These are phyloP conservation scores for Lipomyces japonicus DNA, from an alignment of 805 yeast species.

Conservation along the genomic window DNA sequence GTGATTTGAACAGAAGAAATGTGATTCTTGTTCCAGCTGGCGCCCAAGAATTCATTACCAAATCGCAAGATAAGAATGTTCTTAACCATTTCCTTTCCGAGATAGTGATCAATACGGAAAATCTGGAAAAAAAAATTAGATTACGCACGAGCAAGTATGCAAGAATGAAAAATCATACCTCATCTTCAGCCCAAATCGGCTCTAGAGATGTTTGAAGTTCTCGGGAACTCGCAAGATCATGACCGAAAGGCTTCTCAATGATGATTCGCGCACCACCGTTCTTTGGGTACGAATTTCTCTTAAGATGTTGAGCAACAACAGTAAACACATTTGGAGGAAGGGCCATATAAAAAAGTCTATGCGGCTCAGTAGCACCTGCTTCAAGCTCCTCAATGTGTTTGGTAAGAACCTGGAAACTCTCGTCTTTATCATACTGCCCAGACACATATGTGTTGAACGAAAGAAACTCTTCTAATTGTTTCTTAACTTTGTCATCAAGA, in stretches of 20 bases:
- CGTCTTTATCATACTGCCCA: constrained; percentile 77
- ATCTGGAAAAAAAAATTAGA: no score
- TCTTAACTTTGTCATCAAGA: constrained; percentile 43
- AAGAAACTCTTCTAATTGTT: constrained; percentile 57
- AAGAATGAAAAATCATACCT: no score
- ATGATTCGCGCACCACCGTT: constrained; percentile 75
- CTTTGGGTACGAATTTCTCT: constrained; percentile 56
- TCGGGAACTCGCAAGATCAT: constrained; percentile 74
- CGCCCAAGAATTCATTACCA: constrained; percentile 80
- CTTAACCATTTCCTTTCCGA: constrained; percentile 98
- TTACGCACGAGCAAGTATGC: no score
- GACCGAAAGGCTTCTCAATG: constrained; percentile 97
- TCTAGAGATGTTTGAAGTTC: constrained; percentile 71
- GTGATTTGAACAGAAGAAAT: constrained; percentile 80
- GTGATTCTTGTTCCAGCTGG: constrained; percentile 83
- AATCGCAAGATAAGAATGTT: constrained; percentile 84
- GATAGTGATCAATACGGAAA: constrained; percentile 93
- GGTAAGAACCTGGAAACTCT: constrained; percentile 63
- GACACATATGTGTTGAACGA: constrained; percentile 60
- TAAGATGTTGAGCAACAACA: constrained; percentile 68
- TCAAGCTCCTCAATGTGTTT: constrained; percentile 59
- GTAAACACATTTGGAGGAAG: constrained; percentile 91
- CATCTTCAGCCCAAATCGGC: constrained; percentile 87
- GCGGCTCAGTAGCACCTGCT: constrained; percentile 49
- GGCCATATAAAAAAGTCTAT: constrained; percentile 87